Evolutionary conservation across 140 eudicot species (phyloP), one percentile per base, ranked within the genome.

Genomic region (Flaveria floridana): DNA sequence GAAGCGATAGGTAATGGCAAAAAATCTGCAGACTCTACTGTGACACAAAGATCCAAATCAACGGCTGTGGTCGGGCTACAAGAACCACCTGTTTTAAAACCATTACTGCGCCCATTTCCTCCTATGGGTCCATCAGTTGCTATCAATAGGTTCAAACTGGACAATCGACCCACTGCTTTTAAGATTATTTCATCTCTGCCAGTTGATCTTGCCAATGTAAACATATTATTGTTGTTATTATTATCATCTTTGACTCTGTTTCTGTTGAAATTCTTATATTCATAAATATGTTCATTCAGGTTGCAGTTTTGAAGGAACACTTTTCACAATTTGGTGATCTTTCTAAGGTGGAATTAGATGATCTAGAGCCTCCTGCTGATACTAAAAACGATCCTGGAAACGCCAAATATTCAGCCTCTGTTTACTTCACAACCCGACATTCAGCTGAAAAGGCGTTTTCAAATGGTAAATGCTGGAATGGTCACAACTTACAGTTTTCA

Each of bases 371-470:
- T 19, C 67, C 65, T 19, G 77, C 75, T 62, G 85, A 87, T 41
- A 70, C 63, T 21, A 69, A 34, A 77, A 78, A 65, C 52, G 88
- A 78, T 37, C 64, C 86, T 13, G 89, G 65, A 58, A 59, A 71
- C 37, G 37, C 84, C 47, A 81, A 85, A 53, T 73, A 21, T 63
- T 78, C 87, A 71, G 96, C 96, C 74, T 79, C 75, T 50, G 78
- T 92, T 73, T 79, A 84, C 85, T 92, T 92, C 75, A 76, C 84
- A 26, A 84, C 90, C 23, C 85, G 98, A 2, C 87, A 78, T 37
- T 67, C 89, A 70, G 98, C 96, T 69, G 98, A 92, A 81, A 87
- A 65, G 87, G 98, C 96, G 47, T 92, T 85, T 80, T 57, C 59
- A 28, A 83, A 74, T 84, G 96, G 95, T 34, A 92, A 81, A 84